phyloP scores from a whole-genome alignment of 2,329 filamentous ascomycete genomes.

The Metarhizium humberi region DNA sequence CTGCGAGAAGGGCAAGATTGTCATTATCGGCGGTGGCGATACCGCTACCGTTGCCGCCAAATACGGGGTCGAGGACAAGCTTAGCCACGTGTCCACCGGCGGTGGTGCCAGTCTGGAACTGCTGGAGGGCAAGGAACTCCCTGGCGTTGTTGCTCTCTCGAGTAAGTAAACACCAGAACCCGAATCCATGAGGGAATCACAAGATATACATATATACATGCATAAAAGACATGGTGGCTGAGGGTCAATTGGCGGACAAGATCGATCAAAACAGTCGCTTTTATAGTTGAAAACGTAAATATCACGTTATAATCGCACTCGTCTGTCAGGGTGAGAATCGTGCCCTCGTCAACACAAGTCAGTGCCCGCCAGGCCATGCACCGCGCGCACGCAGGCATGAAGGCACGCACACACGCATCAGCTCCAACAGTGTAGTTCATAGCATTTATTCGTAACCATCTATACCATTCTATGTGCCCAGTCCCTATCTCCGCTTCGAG shows the following conservation, averaged over 20 bases:
- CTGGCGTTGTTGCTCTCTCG: constrained; percentile 87
- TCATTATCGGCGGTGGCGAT: constrained; percentile 97
- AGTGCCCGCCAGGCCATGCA: background rate
- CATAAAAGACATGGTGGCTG: constrained; percentile 6
- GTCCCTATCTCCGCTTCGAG: constrained; percentile 48
- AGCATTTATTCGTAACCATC: background rate
- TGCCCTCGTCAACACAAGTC: background rate
- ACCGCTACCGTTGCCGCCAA: constrained; percentile 97
- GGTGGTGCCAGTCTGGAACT: constrained; percentile 93
- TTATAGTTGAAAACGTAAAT: constrained; percentile 2
- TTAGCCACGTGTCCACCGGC: constrained; percentile 96
- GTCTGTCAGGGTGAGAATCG: background rate
- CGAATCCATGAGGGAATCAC: too few relatives aligned
- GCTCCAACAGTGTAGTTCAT: background rate
- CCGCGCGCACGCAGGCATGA: background rate
- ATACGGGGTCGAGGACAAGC: constrained; percentile 91
- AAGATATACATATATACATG: too few relatives aligned
- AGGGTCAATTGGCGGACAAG: constrained; percentile 11
- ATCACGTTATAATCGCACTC: constrained; percentile 2
- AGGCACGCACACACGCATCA: background rate
- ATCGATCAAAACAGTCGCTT: background rate
- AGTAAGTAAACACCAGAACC: constrained; percentile 45
- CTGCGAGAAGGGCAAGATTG: constrained; percentile 69
- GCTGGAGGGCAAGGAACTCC: constrained; percentile 95
- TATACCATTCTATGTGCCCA: background rate